Evolutionary conservation across 257 asterid genomes (phyloP).

Genomic region (Scutellaria baicalensis): DNA sequence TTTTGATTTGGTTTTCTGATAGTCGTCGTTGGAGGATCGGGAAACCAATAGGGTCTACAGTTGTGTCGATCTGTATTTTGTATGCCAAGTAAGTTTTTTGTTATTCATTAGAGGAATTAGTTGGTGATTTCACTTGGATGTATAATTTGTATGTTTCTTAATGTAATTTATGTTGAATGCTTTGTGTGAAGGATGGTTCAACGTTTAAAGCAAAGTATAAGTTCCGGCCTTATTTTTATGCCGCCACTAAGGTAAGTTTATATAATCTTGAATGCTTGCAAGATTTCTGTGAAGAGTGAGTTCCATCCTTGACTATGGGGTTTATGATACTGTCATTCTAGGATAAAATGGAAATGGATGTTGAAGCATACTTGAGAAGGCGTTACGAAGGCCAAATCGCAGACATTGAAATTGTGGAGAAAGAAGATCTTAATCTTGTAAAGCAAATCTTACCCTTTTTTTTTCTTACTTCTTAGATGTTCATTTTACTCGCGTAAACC

Average conservation of each 20-base stretch:
- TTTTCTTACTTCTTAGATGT: neutral
- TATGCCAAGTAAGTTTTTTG: constrained; percentile 67
- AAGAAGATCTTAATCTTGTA: constrained; percentile 94
- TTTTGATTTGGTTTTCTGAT: neutral
- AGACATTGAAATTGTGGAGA: constrained; percentile 73
- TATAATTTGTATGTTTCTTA: neutral
- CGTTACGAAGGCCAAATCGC: constrained; percentile 88
- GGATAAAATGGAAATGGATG: constrained; percentile 94
- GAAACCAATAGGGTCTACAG: constrained; percentile 80
- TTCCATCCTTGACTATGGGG: neutral
- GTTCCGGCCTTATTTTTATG: constrained; percentile 94
- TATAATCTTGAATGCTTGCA: neutral
- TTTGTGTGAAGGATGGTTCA: constrained; percentile 81
- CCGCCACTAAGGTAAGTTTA: constrained; percentile 73
- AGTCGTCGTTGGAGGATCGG: constrained; percentile 97
- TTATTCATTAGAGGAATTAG: neutral
- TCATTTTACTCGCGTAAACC: neutral
- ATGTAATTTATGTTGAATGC: neutral
- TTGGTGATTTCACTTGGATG: neutral
- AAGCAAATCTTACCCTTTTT: constrained; percentile 21
- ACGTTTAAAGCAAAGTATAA: constrained; percentile 78
- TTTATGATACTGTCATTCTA: constrained; percentile 18
- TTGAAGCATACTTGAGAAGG: constrained; percentile 89
- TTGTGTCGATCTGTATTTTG: constrained; percentile 88
- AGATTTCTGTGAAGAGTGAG: neutral